Evolutionary conservation across 306 rosid species (phyloP).

Genomic region (Vachellia pachyceras): DNA sequence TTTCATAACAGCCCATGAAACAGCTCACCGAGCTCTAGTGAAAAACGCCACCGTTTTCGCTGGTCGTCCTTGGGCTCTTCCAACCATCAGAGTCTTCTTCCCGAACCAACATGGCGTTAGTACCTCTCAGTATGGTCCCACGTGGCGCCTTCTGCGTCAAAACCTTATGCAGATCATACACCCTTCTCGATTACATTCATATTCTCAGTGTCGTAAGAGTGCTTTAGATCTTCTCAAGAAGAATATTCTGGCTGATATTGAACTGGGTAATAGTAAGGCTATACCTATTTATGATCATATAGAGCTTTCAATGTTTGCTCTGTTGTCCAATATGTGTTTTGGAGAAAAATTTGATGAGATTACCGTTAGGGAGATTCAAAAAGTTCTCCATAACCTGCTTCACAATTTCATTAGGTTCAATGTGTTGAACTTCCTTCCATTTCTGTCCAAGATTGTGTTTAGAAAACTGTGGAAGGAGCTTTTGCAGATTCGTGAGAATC

Average conservation of each 20-base stretch:
- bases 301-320: constrained; percentile 39
- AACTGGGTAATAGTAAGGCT: constrained; percentile 26
- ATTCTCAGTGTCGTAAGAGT: constrained; percentile 48
- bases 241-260: constrained; percentile 21
- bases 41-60: constrained; percentile 52
- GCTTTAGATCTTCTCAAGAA: constrained; percentile 34
- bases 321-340: constrained; percentile 47
- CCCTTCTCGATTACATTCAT: constrained; percentile 44
- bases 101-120: constrained; percentile 38
- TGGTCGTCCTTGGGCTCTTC: constrained; percentile 47
- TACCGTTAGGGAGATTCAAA: constrained; percentile 27
- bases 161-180: constrained; percentile 49
- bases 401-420: constrained; percentile 50
- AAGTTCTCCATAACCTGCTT: constrained; percentile 32
- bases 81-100: constrained; percentile 40
- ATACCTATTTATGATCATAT: constrained; percentile 40
- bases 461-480: constrained; percentile 49
- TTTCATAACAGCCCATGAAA: constrained; percentile 50
- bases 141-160: constrained; percentile 56
- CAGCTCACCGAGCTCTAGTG: constrained; percentile 55
- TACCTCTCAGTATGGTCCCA: constrained; percentile 50
- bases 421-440: constrained; percentile 51
- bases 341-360: constrained; percentile 48
- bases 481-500: constrained; percentile 42
- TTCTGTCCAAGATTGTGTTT: constrained; percentile 49